phyloP scores from a whole-genome alignment of 371 early-diverging fungal genomes.

The Syncephalis fuscata region DNA sequence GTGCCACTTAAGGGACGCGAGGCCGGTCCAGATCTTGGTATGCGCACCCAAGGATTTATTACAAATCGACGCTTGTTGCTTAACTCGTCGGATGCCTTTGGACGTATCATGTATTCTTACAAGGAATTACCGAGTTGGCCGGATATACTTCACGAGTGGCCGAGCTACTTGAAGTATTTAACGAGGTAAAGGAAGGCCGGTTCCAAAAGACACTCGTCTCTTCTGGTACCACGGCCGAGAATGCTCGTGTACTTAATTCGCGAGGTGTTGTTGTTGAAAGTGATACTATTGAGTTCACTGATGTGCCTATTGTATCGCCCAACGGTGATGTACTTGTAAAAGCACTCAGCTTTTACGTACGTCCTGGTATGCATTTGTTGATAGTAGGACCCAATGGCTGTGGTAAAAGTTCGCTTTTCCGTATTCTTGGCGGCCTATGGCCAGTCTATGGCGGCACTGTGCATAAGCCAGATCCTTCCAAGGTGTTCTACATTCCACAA shows the following conservation, averaged over 20 bases:
- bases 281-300: conserved; percentile 67
- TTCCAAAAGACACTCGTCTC: conserved; percentile 47
- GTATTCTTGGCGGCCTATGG: conserved; percentile 92
- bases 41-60: conserved; percentile 61
- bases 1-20: conserved; percentile 32
- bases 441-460: conserved; percentile 81
- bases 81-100: conserved; percentile 74
- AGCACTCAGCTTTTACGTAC: conserved; percentile 69
- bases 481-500: conserved; percentile 95
- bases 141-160: conserved; percentile 82
- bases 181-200: conserved; percentile 56
- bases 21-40: conserved; percentile 22
- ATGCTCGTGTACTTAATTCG: conserved; percentile 34
- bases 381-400: conserved; percentile 96
- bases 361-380: conserved; percentile 76
- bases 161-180: conserved; percentile 60
- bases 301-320: conserved; percentile 90
- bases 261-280: conserved; percentile 50
- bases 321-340: conserved; percentile 91
- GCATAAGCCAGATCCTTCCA: conserved; percentile 51
- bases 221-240: conserved; percentile 30
- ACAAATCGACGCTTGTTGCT: conserved; percentile 76
- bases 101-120: conserved; percentile 81
- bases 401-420: conserved; percentile 86
- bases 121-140: conserved; percentile 78